Evolutionary conservation across 352 stramenopile genomes (phyloP).

Genomic region (Pythium rhizo-oryzae): DNA sequence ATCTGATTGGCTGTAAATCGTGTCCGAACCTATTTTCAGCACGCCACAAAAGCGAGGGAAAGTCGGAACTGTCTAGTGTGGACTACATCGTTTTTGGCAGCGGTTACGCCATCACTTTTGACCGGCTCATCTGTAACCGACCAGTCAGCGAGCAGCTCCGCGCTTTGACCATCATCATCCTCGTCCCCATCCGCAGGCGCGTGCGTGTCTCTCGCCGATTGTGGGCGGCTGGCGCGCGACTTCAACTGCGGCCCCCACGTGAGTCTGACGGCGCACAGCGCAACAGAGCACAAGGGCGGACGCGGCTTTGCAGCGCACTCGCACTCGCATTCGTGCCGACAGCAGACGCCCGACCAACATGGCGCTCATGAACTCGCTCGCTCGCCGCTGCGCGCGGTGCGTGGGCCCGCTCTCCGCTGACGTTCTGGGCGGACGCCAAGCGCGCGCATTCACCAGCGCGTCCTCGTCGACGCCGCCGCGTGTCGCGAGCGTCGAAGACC

Average conservation of each 20-base stretch:
- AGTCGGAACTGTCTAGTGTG: no score
- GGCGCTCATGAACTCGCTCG: slow-evolving; percentile 2
- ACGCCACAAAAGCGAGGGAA: not conserved
- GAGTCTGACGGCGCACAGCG: slow-evolving; percentile 16
- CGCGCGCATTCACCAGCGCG: slow-evolving; percentile 6
- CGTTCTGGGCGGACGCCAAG: not conserved
- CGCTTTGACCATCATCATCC: slow-evolving; percentile 3
- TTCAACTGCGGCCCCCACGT: slow-evolving; percentile 22
- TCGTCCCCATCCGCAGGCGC: not conserved
- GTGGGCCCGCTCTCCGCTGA: not conserved
- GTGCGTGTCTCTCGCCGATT: slow-evolving; percentile 5
- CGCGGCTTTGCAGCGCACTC: slow-evolving; percentile 10
- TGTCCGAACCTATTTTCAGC: slow-evolving; percentile 8
- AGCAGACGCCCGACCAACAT: not conserved
- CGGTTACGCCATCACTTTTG: slow-evolving; percentile 4
- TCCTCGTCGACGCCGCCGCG: not conserved
- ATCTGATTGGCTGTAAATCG: slow-evolving; percentile 7
- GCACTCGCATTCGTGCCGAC: not conserved
- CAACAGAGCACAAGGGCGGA: not conserved
- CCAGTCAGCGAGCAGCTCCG: slow-evolving; percentile 17
- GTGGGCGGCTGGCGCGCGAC: slow-evolving; percentile 2
- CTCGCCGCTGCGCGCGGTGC: not conserved
- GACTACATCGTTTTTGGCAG: not conserved
- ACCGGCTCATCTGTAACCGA: not conserved
- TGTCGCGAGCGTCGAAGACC: slow-evolving; percentile 43